These are phyloP conservation scores for Vitis labrusca DNA, from an alignment of 164 flowering plant genomes.

Conservation along the genomic window DNA sequence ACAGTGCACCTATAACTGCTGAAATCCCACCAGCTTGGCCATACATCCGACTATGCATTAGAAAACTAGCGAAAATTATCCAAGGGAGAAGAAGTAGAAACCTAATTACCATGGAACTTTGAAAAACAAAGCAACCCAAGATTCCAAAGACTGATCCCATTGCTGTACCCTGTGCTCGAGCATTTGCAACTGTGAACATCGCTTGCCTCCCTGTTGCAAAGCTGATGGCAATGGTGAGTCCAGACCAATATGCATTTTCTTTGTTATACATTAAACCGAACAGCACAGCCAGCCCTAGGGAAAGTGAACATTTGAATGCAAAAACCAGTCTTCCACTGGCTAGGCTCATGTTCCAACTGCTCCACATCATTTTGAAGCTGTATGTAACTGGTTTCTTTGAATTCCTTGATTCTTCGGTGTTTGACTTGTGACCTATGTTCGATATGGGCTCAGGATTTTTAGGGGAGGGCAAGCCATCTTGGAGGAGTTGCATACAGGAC, in stretches of 20 bases:
- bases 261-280: constrained; percentile 44
- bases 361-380: not conserved
- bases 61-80: constrained; percentile 41
- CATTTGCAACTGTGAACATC: constrained; percentile 40
- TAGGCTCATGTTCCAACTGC: constrained; percentile 3
- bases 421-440: not conserved
- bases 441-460: not conserved
- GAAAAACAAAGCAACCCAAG: constrained; percentile 34
- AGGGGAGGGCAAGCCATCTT: constrained; percentile 8
- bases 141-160: constrained; percentile 53
- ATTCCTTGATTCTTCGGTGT: not conserved
- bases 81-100: constrained; percentile 45
- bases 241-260: constrained; percentile 51
- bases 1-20: constrained; percentile 44
- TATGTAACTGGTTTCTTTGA: not conserved
- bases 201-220: constrained; percentile 42
- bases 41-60: constrained; percentile 46
- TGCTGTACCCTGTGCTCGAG: constrained; percentile 56
- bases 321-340: constrained; percentile 23
- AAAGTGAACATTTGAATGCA: constrained; percentile 51
- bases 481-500: constrained; percentile 30
- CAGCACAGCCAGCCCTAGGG: constrained; percentile 44
- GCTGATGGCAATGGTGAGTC: constrained; percentile 54
- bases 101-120: constrained; percentile 16
- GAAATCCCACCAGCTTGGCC: constrained; percentile 49